Evolutionary conservation across 2,329 filamentous ascomycete species (phyloP), one percentile per base, ranked within the genome.

Genomic region (Talaromyces rugulosus): DNA sequence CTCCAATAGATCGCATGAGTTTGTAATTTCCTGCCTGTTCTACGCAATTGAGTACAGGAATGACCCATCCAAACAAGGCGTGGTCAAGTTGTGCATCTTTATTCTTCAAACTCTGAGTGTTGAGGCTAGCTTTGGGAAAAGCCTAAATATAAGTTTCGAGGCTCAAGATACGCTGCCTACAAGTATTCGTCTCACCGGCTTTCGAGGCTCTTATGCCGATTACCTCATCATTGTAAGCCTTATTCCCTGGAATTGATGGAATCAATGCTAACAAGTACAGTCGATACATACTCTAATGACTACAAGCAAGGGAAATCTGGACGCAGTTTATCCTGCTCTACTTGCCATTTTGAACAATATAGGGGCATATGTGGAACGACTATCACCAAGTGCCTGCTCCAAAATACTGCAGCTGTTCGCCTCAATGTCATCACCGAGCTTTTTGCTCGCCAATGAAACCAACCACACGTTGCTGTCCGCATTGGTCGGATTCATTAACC

Each of bases 61-160:
- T 50, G 94, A 98, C 71, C 81, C 89, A 23, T 87, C 92, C 1
- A 96, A 94, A 74, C 93, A 97, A 75, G 95, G 95, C 0, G 83
- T 97, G 1, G 91, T 98, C 30, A 86, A 95, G 60, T 97, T 98
- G 92, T 97, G 95, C 75, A 89, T 96, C n/a, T 98, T 99, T 74
- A 84, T 98, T 51, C 79, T 99, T 47, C 95, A 99, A 76, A 98
- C 95, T 0, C 80, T 99, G 71, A 98, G 94, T 70, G 92, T 96
- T 2, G 95, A 98, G 76, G 85, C 89, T 61, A 92, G 90, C 65
- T 98, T 98, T 75, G 94, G 92, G 33, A 86, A 89, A 71, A 94
- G 92, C 69, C 82, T 99, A 57, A 98, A 97, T 77, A 93, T 92
- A 76, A 83, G 82, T 16, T 98, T 99, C 68, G 89, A 92, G 65